These are phyloP conservation scores for Suillus hirtellus DNA, from an alignment of 768 basidiomycete genomes.

Conservation along the genomic window DNA sequence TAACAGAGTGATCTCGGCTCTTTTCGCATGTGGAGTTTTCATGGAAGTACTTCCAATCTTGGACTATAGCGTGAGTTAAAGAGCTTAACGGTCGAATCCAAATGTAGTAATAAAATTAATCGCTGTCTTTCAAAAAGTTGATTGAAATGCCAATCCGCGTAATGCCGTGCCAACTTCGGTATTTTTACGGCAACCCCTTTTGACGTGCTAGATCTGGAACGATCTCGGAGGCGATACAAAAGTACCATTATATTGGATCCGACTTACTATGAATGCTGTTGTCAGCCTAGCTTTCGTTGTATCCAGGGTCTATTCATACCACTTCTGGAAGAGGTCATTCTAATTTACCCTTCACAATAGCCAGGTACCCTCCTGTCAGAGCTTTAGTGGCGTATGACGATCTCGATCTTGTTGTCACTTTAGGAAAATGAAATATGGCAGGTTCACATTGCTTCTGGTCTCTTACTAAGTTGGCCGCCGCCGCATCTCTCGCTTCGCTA, in stretches of 20 bases:
- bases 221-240: slow-evolving; percentile 35
- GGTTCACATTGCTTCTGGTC: background rate
- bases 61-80: slow-evolving; percentile 37
- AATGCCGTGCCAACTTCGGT: slow-evolving; percentile 31
- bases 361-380: slow-evolving; percentile 6
- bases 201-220: slow-evolving; percentile 16
- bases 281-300: slow-evolving; percentile 28
- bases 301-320: slow-evolving; percentile 35
- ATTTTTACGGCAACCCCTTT: slow-evolving; percentile 29
- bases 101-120: slow-evolving; percentile 1
- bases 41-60: slow-evolving; percentile 39
- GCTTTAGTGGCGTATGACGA: background rate
- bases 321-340: slow-evolving; percentile 23
- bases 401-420: slow-evolving; percentile 5
- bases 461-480: slow-evolving; percentile 1
- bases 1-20: slow-evolving; percentile 6
- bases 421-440: slow-evolving; percentile 6
- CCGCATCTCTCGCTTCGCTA: slow-evolving; percentile 6
- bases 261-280: slow-evolving; percentile 30
- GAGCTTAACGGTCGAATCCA: slow-evolving; percentile 42
- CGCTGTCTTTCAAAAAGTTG: slow-evolving; percentile 24
- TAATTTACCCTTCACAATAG: slow-evolving; percentile 8
- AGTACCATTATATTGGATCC: slow-evolving; percentile 31
- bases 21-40: slow-evolving; percentile 30
- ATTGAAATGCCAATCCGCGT: slow-evolving; percentile 23